Conservation (phyloP, 169 alveolate species). For the Cryptosporidium bovis region DNA sequence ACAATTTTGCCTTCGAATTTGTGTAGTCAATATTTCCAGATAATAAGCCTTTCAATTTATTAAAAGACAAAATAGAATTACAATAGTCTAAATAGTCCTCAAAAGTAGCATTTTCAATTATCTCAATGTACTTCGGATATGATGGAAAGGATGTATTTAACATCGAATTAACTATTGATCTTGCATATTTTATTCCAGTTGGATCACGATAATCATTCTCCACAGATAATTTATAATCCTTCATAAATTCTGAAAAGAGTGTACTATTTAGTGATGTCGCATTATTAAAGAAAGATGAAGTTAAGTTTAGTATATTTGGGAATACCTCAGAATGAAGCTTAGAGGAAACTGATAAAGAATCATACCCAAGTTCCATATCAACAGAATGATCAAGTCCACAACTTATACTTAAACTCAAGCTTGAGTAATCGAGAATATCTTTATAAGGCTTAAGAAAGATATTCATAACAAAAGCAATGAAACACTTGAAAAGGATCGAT, state of each 20-base stretch:
- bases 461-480: slow-evolving; percentile 45
- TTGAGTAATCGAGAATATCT: slow-evolving; percentile 3
- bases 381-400: slow-evolving; percentile 21
- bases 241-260: neutral
- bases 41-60: slow-evolving; percentile 30
- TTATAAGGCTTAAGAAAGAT: slow-evolving; percentile 23
- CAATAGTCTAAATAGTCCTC: slow-evolving; percentile 29
- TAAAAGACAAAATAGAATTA: slow-evolving; percentile 18
- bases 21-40: slow-evolving; percentile 20
- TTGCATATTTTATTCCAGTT: slow-evolving; percentile 30
- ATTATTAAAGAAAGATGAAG: slow-evolving; percentile 11
- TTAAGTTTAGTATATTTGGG: slow-evolving; percentile 10
- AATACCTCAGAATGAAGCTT: slow-evolving; percentile 48
- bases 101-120: neutral
- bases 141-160: slow-evolving; percentile 31
- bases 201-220: slow-evolving; percentile 10
- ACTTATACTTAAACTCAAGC: slow-evolving; percentile 4
- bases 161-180: slow-evolving; percentile 27
- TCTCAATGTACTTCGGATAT: slow-evolving; percentile 10
- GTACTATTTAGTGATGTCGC: slow-evolving; percentile 41
- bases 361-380: slow-evolving; percentile 32
- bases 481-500: slow-evolving; percentile 47
- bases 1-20: neutral
- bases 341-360: slow-evolving; percentile 15
- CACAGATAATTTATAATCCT: slow-evolving; percentile 12